Conservation (phyloP, 2,329 filamentous ascomycete genomes). For the Xylaria sp. region DNA sequence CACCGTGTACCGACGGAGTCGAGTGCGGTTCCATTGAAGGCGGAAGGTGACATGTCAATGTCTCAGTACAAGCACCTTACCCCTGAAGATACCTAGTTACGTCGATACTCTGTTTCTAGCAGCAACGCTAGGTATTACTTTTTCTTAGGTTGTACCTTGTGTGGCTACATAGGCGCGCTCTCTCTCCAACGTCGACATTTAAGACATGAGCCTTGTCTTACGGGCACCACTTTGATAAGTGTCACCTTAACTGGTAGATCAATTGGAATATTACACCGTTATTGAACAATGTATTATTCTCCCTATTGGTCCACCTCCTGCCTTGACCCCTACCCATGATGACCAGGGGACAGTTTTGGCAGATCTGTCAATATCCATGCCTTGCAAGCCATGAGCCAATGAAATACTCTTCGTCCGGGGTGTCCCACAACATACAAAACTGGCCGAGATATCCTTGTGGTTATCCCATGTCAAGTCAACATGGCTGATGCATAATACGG, state of each 20-base stretch:
- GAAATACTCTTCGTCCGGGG: background rate
- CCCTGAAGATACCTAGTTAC: conserved; percentile 34
- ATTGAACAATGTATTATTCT: conserved; percentile 28
- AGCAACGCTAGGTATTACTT: conserved; percentile 4
- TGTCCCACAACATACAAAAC: background rate
- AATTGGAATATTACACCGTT: conserved; percentile 21
- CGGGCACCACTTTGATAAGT: conserved; percentile 32
- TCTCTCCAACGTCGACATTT: conserved; percentile 25
- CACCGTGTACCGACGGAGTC: background rate
- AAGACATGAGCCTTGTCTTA: conserved; percentile 31
- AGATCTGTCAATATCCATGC: background rate
- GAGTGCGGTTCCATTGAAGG: background rate
- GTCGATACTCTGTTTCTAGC: background rate
- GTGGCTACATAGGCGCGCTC: conserved; percentile 39
- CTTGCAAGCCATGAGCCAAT: background rate
- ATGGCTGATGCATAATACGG: background rate
- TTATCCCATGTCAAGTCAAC: background rate
- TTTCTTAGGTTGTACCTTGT: conserved; percentile 39
- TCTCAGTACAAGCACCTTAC: conserved; percentile 18
- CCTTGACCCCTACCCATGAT: conserved; percentile 3
- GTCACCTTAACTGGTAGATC: conserved; percentile 29
- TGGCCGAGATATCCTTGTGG: background rate
- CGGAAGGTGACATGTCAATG: conserved; percentile 16
- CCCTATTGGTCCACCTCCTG: conserved; percentile 12
- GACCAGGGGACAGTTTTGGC: background rate